Evolutionary conservation across 441 rosid genomes (phyloP).

Genomic region (Aleurites moluccanus): DNA sequence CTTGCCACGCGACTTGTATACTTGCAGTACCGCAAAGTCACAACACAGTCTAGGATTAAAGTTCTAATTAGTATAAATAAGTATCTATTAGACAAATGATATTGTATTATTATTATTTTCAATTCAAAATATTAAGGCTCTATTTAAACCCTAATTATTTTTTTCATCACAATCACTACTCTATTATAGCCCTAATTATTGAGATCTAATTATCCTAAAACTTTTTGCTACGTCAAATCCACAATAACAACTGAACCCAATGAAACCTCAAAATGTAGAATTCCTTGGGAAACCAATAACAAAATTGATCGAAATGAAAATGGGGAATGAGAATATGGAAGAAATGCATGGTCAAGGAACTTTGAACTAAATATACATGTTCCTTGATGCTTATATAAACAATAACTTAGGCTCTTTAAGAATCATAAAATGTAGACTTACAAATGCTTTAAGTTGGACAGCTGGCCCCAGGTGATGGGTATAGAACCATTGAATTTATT

Average conservation of each 20-base stretch:
- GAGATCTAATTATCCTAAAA: no score
- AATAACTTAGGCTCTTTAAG: conserved; percentile 4
- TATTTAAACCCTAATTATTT: no score
- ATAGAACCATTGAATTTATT: conserved; percentile 78
- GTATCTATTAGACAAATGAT: no score
- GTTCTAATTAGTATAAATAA: no score
- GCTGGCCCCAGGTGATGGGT: conserved; percentile 65
- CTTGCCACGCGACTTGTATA: no score
- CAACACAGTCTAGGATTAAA: no score
- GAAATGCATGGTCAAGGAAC: background rate
- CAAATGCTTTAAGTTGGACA: conserved; percentile 70
- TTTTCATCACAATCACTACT: no score
- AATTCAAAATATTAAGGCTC: no score
- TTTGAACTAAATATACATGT: background rate
- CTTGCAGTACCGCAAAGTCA: no score
- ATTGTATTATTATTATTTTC: no score
- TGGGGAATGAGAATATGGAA: background rate
- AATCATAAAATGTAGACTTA: conserved; percentile 33
- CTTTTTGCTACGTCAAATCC: no score
- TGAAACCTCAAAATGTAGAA: background rate
- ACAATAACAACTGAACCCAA: background rate
- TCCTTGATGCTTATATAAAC: background rate
- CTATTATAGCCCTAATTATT: no score
- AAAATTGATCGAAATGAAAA: background rate
- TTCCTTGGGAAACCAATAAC: background rate